Conservation (phyloP, 2,329 filamentous ascomycete species). For the Polytolypa hystricis region DNA sequence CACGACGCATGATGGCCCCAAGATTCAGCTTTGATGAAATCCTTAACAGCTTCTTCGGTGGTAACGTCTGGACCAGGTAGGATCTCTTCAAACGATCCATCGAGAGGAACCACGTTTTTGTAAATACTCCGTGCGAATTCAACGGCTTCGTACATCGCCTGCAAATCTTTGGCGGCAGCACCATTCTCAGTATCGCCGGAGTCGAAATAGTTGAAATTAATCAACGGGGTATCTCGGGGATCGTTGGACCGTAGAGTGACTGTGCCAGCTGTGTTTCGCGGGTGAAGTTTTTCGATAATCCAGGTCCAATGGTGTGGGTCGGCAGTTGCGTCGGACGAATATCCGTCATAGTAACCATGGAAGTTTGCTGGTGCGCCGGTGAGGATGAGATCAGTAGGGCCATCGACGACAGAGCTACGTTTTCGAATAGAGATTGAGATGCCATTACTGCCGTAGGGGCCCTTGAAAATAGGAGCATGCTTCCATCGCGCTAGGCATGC, state of each 20-base stretch:
- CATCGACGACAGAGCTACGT: slow-evolving; percentile 28
- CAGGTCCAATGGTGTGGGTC: slow-evolving; percentile 35
- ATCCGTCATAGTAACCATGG: slow-evolving; percentile 46
- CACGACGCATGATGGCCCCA: slow-evolving; percentile 50
- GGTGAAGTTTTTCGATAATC: slow-evolving; percentile 50
- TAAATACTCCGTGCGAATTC: slow-evolving; percentile 40
- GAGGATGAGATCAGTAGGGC: slow-evolving; percentile 44
- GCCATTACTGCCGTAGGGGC: slow-evolving; percentile 38
- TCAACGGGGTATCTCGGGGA: slow-evolving; percentile 52
- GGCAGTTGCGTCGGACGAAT: slow-evolving; percentile 28
- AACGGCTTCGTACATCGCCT: slow-evolving; percentile 46
- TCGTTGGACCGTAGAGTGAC: slow-evolving; percentile 51
- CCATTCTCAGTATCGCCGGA: slow-evolving; percentile 34
- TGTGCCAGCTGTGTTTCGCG: slow-evolving; percentile 50
- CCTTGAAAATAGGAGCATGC: slow-evolving; percentile 30
- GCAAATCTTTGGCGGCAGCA: slow-evolving; percentile 38
- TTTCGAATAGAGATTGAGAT: slow-evolving; percentile 39
- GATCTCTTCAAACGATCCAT: slow-evolving; percentile 33
- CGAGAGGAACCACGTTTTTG: slow-evolving; percentile 30
- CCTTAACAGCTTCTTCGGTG: slow-evolving; percentile 34
- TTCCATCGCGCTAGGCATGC: slow-evolving; percentile 34
- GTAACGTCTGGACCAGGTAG: slow-evolving; percentile 34
- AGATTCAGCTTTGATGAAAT: slow-evolving; percentile 39
- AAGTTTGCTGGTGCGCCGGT: slow-evolving; percentile 46
- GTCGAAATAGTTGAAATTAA: slow-evolving; percentile 51